Conservation (phyloP, 371 early-diverging fungal genomes). For the Apophysomyces trapeziformis region DNA sequence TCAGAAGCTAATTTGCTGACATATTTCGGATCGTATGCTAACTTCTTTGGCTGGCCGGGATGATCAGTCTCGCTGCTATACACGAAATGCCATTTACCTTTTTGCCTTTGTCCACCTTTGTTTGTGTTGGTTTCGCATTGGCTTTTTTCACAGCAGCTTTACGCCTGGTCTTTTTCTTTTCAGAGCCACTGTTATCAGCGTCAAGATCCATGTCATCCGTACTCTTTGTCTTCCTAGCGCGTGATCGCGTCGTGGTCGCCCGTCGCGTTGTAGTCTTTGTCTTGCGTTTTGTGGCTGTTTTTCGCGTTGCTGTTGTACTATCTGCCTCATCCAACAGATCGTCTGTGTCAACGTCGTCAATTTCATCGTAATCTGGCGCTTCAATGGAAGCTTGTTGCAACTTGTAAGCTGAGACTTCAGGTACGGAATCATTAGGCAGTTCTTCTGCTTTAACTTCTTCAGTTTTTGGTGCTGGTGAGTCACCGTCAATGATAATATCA, state of each 20-base stretch:
- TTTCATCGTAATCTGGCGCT: conserved; percentile 14
- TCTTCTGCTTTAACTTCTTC: conserved; percentile 8
- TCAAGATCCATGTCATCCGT: conserved; percentile 17
- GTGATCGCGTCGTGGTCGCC: conserved; percentile 7
- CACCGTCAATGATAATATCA: conserved; percentile 25
- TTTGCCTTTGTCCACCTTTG: conserved; percentile 12
- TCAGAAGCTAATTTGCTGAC: conserved; percentile 37
- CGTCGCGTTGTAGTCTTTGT: conserved; percentile 13
- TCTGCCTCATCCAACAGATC: conserved; percentile 20
- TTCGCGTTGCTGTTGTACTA: background rate
- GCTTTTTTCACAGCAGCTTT: conserved; percentile 12
- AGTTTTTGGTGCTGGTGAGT: conserved; percentile 17
- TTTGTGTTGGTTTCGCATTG: conserved; percentile 4
- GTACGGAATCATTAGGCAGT: conserved; percentile 1
- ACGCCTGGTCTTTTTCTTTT: conserved; percentile 13
- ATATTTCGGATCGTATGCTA: conserved; percentile 10
- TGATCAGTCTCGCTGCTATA: background rate
- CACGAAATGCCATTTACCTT: conserved; percentile 12
- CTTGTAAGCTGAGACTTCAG: background rate
- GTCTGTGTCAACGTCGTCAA: conserved; percentile 22
- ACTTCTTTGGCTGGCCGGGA: conserved; percentile 12
- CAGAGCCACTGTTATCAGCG: conserved; percentile 11
- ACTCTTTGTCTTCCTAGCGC: conserved; percentile 13
- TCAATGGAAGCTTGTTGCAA: conserved; percentile 10
- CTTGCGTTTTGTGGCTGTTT: conserved; percentile 1